phyloP scores from a whole-genome alignment of 495 filamentous ascomycete species.

The Penicillium verhagenii region DNA sequence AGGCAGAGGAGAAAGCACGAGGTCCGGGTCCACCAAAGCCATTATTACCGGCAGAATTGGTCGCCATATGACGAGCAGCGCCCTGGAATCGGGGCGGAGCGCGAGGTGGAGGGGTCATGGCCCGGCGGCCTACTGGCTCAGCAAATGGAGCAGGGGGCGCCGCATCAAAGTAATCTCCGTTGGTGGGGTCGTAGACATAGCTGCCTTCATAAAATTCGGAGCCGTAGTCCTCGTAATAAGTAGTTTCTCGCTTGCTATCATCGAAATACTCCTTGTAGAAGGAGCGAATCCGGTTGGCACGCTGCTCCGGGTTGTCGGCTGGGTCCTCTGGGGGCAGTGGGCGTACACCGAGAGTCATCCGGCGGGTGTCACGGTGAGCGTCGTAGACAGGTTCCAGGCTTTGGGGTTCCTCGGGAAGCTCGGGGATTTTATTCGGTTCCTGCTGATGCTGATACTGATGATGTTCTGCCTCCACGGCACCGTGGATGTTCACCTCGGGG shows the following conservation, averaged over 20 bases:
- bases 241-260: constrained; percentile 60
- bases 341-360: constrained; percentile 86
- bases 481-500: constrained; percentile 34
- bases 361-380: constrained; percentile 59
- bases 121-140: constrained; percentile 79
- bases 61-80: constrained; percentile 43
- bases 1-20: constrained; percentile 70
- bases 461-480: constrained; percentile 21
- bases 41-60: constrained; percentile 46
- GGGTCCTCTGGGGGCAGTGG: constrained; percentile 88
- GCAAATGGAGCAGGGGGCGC: constrained; percentile 60
- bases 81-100: constrained; percentile 71
- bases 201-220: constrained; percentile 57
- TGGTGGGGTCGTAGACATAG: constrained; percentile 69
- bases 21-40: constrained; percentile 48
- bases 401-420: constrained; percentile 26
- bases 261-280: constrained; percentile 99
- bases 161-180: constrained; percentile 71
- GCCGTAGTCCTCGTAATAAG: constrained; percentile 71
- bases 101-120: constrained; percentile 94
- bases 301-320: constrained; percentile 83
- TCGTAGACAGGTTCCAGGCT: constrained; percentile 28
- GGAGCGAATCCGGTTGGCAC: constrained; percentile 93
- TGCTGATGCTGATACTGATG: too few relatives aligned
- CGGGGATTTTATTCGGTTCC: constrained; percentile 10